These are phyloP conservation scores for Penicillium sp. DNA, from an alignment of 2,329 filamentous ascomycete species.

Conservation along the genomic window DNA sequence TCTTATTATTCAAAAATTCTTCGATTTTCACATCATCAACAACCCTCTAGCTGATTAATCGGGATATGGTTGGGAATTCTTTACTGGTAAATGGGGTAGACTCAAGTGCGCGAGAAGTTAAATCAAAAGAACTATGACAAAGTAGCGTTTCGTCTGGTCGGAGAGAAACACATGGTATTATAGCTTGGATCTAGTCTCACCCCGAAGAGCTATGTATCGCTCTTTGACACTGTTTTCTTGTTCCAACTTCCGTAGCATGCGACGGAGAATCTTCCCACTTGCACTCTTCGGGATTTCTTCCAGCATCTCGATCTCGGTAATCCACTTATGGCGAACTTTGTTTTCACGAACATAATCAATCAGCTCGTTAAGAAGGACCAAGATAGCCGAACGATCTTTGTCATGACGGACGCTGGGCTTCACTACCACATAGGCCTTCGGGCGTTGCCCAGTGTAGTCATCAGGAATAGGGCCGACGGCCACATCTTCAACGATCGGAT, in stretches of 20 bases:
- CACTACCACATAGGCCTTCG: slow-evolving; percentile 63
- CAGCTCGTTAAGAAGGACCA: slow-evolving; percentile 53
- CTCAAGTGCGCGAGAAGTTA: not conserved
- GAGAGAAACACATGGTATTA: slow-evolving; percentile 5
- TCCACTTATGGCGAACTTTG: slow-evolving; percentile 62
- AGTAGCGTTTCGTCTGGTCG: not conserved
- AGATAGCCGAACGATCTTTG: slow-evolving; percentile 7
- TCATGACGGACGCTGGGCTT: slow-evolving; percentile 34
- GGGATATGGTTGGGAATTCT: no score
- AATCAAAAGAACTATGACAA: not conserved
- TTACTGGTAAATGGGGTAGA: not conserved
- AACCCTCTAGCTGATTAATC: no score
- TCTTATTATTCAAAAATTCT: not conserved
- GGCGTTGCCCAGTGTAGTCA: slow-evolving; percentile 58
- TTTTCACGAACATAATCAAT: slow-evolving; percentile 67
- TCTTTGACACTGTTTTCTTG: slow-evolving; percentile 5
- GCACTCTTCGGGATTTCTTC: slow-evolving; percentile 72
- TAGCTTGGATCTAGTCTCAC: slow-evolving; percentile 21
- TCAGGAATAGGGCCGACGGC: slow-evolving; percentile 53
- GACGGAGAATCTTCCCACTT: slow-evolving; percentile 74
- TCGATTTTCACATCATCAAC: not conserved
- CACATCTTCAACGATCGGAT: slow-evolving; percentile 62
- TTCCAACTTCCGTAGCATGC: slow-evolving; percentile 59
- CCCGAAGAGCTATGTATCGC: slow-evolving; percentile 23
- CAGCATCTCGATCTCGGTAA: slow-evolving; percentile 46